Evolutionary conservation across 345 rosid genomes (phyloP), one percentile per base, ranked within the genome.

Genomic region (Pelargonium nanum): DNA sequence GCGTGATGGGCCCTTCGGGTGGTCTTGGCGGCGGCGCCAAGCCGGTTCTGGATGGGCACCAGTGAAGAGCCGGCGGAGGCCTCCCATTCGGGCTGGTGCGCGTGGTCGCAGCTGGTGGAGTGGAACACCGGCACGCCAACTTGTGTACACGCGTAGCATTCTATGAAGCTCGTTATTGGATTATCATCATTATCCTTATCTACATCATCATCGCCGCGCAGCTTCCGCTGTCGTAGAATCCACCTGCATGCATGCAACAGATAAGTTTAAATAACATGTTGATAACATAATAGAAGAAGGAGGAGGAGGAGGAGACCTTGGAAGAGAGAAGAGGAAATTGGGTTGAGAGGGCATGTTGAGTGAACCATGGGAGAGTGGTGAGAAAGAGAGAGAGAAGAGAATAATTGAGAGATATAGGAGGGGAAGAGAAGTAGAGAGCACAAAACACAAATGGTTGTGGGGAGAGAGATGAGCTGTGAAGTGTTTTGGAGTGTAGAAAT

Each of bases 91-190:
- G 89, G 96, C 60, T 78, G 85, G 78, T 83, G 78, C 44, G 88
- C 93, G 21, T 66, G 77, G 85, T 87, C 96, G 74, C 98, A 92
- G 81, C 96, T 89, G 40, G 91, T 87, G 61, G 98, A 92, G 77
- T 89, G 98, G 63, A 89, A 92, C 28, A 74, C 87, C 4, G 98
- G 97, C 13, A 85, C 91, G 20, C 98, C 98, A 45, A 80, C 97
- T 30, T 89, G 89, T 8, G 98, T 92, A 74, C 98, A 92, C 0
- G 98, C 94, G 61, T 87, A 84, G 74, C 98, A 92, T 76, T 92
- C 98, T 61, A 75, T 56, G 75, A 84, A 61, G 79, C 61, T 68
- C 19, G 78, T 56, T 53, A 72, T 61, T 8, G 70, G 80, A 45
- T 67, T 76, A 0, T 80, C 81, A 10, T 74, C 72, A 48, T 60